Evolutionary conservation across 2,329 filamentous ascomycete genomes (phyloP).

Genomic region (Dendrostoma leiphaemia): DNA sequence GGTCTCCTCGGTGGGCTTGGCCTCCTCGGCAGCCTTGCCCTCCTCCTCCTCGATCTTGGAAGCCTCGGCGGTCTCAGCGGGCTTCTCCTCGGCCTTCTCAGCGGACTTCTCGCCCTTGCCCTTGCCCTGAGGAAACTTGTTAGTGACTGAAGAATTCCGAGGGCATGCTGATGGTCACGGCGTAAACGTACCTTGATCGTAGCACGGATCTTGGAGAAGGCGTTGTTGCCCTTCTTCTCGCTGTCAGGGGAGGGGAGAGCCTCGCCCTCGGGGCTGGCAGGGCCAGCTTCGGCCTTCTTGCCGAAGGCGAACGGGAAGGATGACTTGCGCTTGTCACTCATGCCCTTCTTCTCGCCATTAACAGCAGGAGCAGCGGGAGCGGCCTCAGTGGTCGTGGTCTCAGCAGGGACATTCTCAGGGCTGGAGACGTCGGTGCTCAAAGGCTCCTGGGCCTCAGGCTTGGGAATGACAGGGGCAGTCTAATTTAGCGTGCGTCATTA

Average conservation of each 20-base stretch:
- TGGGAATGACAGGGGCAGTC: slow-evolving; percentile 57
- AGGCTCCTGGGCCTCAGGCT: slow-evolving; percentile 56
- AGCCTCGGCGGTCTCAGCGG: slow-evolving; percentile 26
- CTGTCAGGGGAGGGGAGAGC: slow-evolving; percentile 29
- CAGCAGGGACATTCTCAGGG: slow-evolving; percentile 44
- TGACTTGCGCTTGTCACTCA: slow-evolving; percentile 78
- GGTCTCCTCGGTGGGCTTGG: slow-evolving; percentile 28
- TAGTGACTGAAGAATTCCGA: not conserved
- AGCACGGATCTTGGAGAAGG: slow-evolving; percentile 60
- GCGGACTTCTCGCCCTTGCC: slow-evolving; percentile 37
- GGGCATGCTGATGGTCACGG: not conserved
- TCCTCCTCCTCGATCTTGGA: slow-evolving; percentile 28
- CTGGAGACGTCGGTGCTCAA: slow-evolving; percentile 53
- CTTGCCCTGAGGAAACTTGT: slow-evolving; percentile 26
- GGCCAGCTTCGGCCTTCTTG: slow-evolving; percentile 62
- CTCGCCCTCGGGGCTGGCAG: slow-evolving; percentile 55
- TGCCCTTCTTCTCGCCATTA: slow-evolving; percentile 60
- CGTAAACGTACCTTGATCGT: slow-evolving; percentile 43
- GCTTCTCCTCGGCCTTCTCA: slow-evolving; percentile 43
- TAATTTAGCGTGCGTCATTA: slow-evolving; percentile 5
- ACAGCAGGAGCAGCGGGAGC: slow-evolving; percentile 36
- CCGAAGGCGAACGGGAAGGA: slow-evolving; percentile 72
- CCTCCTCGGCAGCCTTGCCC: slow-evolving; percentile 27
- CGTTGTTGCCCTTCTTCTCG: slow-evolving; percentile 54
- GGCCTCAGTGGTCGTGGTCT: slow-evolving; percentile 45